These are phyloP conservation scores for Chloropicon primus DNA, from an alignment of 139 green algal genomes.

Conservation along the genomic window DNA sequence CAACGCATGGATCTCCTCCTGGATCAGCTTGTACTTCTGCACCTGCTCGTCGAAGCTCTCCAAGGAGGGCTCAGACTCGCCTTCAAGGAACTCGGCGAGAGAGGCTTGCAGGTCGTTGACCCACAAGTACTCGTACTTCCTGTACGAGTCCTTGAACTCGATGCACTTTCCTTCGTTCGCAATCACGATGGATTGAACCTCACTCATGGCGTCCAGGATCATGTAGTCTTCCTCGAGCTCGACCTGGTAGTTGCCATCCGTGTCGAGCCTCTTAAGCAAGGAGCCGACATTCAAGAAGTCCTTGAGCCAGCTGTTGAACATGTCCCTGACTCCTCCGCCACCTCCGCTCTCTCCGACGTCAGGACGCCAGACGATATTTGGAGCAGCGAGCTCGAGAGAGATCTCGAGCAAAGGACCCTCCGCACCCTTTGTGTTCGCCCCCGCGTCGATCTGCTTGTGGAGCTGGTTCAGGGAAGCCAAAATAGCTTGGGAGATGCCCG, in stretches of 20 bases:
- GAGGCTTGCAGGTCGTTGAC: conserved; percentile 46
- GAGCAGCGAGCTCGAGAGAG: conserved; percentile 56
- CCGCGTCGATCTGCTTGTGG: conserved; percentile 40
- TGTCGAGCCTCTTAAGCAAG: conserved; percentile 71
- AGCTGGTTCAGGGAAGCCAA: conserved; percentile 35
- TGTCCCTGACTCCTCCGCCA: conserved; percentile 42
- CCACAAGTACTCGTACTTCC: conserved; percentile 67
- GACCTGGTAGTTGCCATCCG: conserved; percentile 57
- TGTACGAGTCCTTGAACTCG: conserved; percentile 54
- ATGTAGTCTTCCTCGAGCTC: conserved; percentile 78
- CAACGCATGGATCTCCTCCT: conserved; percentile 48
- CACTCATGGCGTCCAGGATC: conserved; percentile 48
- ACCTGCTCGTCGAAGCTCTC: conserved; percentile 65
- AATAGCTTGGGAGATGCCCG: conserved; percentile 55
- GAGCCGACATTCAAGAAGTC: conserved; percentile 49
- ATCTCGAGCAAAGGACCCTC: conserved; percentile 63
- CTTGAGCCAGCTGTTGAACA: conserved; percentile 64
- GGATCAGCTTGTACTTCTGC: conserved; percentile 41
- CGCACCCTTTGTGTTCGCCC: conserved; percentile 43
- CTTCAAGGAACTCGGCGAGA: conserved; percentile 41
- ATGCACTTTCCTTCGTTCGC: conserved; percentile 57
- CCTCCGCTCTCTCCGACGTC: conserved; percentile 37
- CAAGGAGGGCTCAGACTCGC: conserved; percentile 42
- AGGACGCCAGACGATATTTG: conserved; percentile 65
- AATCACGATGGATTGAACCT: conserved; percentile 31